Percentiles rank a stretch among this genome's conserved stretches.
Evolutionary conservation across 768 basidiomycete species (phyloP).

Genomic region (Lentinula boryana): DNA sequence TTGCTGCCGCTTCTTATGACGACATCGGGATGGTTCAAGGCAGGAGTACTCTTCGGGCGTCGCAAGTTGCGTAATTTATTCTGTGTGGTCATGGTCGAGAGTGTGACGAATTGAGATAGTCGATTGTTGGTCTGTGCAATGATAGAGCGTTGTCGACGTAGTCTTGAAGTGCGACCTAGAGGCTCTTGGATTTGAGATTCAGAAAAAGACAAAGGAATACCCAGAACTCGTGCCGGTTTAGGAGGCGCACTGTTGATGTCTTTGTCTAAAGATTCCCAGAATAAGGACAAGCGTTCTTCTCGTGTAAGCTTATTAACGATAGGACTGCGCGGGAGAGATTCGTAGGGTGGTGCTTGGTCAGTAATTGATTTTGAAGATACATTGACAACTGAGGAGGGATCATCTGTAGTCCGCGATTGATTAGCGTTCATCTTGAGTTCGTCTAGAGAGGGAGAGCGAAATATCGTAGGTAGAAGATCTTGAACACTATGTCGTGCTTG

Average conservation of each 20-base stretch:
- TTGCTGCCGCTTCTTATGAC: background rate
- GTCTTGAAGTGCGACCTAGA: background rate
- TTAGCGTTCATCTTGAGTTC: conserved; percentile 1
- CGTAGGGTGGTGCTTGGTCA: background rate
- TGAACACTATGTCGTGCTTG: conserved; percentile 8
- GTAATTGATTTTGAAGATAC: background rate
- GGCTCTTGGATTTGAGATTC: background rate
- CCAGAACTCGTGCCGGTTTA: background rate
- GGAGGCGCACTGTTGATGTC: background rate
- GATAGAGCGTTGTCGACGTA: conserved; percentile 5
- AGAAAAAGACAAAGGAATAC: background rate
- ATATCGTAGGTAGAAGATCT: conserved; percentile 4
- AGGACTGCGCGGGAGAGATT: background rate
- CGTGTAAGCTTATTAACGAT: background rate
- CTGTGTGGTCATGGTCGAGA: background rate
- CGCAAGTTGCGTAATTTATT: conserved; percentile 4
- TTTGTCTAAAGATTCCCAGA: conserved; percentile 8
- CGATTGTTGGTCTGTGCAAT: background rate
- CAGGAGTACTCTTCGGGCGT: conserved; percentile 4
- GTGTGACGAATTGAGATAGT: background rate
- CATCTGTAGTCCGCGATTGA: background rate
- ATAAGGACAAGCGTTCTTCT: background rate
- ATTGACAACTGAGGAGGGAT: background rate
- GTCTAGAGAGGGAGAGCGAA: conserved; percentile 4
- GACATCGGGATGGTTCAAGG: background rate